phyloP scores from a whole-genome alignment of 345 rosid species.

The Jatropha curcas region DNA sequence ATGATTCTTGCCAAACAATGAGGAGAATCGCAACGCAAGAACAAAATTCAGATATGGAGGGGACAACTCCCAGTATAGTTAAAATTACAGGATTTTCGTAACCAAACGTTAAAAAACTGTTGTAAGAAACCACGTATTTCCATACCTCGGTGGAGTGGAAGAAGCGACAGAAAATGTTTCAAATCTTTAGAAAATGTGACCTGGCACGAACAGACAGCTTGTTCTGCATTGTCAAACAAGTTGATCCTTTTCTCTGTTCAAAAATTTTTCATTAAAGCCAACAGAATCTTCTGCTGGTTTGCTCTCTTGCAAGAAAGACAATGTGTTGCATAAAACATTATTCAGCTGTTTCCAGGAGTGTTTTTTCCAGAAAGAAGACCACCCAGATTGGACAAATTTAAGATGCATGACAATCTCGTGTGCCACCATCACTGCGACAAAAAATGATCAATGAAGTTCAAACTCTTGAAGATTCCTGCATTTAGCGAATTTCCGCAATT shows the following conservation, averaged over 20 bases:
- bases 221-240: slow-evolving; percentile 31
- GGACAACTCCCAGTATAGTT: background rate
- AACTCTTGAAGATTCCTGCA: background rate
- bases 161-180: slow-evolving; percentile 44
- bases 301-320: slow-evolving; percentile 49
- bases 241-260: slow-evolving; percentile 28
- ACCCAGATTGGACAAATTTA: slow-evolving; percentile 33
- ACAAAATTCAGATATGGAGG: background rate
- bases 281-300: slow-evolving; percentile 48
- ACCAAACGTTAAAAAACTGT: background rate
- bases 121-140: background rate
- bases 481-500: too few relatives aligned
- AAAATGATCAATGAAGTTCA: slow-evolving; percentile 2
- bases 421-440: slow-evolving; percentile 48
- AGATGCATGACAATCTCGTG: slow-evolving; percentile 47
- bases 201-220: slow-evolving; percentile 30
- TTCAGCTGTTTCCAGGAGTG: slow-evolving; percentile 37
- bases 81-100: background rate
- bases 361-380: slow-evolving; percentile 30
- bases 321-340: slow-evolving; percentile 35
- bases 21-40: too few relatives aligned
- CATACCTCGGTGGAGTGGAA: slow-evolving; percentile 55
- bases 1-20: too few relatives aligned
- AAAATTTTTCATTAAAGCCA: slow-evolving; percentile 36
- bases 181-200: slow-evolving; percentile 42